Evolutionary conservation across 177 flowering plant genomes (phyloP).

Genomic region (Vitis hybrid): DNA sequence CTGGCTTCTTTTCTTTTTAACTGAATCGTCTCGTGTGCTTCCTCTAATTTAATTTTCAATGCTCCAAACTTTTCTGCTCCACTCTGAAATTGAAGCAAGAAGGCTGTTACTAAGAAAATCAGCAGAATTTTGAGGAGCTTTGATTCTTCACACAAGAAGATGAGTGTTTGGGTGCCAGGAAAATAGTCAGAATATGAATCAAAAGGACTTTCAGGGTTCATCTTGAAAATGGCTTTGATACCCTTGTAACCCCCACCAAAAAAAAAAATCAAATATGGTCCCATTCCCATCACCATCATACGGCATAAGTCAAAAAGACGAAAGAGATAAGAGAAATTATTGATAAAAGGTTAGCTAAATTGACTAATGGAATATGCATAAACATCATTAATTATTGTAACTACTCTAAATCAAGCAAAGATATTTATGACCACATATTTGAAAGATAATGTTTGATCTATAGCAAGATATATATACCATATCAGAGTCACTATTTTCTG

Average conservation of each 20-base stretch:
- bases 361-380: background rate
- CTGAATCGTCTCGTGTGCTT: slow-evolving; percentile 31
- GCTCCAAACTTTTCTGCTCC: slow-evolving; percentile 35
- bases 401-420: background rate
- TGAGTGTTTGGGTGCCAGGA: slow-evolving; percentile 6
- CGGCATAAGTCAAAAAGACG: slow-evolving; percentile 4
- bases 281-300: slow-evolving; percentile 10
- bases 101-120: background rate
- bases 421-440: slow-evolving; percentile 4
- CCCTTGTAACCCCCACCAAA: too few species aligned
- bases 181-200: background rate
- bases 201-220: background rate
- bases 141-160: background rate
- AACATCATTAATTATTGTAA: background rate
- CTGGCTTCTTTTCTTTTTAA: slow-evolving; percentile 35
- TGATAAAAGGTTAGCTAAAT: background rate
- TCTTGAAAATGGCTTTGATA: background rate
- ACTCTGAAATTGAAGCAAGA: slow-evolving; percentile 23
- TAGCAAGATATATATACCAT: slow-evolving; percentile 22
- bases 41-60: slow-evolving; percentile 35
- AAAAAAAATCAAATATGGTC: background rate
- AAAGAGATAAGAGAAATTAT: background rate
- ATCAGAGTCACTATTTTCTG: slow-evolving; percentile 14
- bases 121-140: background rate
- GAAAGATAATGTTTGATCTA: background rate